phyloP scores from a whole-genome alignment of 2,329 filamentous ascomycete genomes.

The Huntiella bhutanensis region DNA sequence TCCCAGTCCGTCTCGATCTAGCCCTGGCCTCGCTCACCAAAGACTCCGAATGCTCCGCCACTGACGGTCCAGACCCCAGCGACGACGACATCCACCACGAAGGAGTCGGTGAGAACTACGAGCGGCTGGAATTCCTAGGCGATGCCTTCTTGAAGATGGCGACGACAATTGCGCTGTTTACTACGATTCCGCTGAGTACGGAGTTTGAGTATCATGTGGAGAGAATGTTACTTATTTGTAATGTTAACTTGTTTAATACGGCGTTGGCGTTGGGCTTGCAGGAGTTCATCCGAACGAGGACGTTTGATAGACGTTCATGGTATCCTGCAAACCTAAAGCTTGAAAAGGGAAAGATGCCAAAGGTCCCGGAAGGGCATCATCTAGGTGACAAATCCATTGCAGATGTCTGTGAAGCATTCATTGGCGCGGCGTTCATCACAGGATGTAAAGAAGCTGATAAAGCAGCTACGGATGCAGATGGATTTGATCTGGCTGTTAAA shows the following conservation, averaged over 20 bases:
- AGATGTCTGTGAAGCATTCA: conserved; percentile 85
- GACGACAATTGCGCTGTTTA: conserved; percentile 74
- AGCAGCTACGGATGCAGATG: conserved; percentile 13
- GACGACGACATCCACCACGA: conserved; percentile 25
- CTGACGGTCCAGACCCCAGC: conserved; percentile 38
- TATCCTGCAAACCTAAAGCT: conserved; percentile 67
- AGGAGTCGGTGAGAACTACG: conserved; percentile 89
- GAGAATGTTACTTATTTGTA: conserved; percentile 81
- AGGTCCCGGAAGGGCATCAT: conserved; percentile 32
- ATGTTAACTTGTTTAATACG: conserved; percentile 68
- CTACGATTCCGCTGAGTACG: conserved; percentile 53
- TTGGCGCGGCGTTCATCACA: conserved; percentile 59
- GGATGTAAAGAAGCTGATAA: conserved; percentile 24
- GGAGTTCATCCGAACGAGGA: conserved; percentile 63
- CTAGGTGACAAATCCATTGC: conserved; percentile 81
- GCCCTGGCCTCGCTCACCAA: conserved; percentile 87
- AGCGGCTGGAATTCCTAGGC: conserved; percentile 80
- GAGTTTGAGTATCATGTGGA: conserved; percentile 82
- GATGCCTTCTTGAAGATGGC: conserved; percentile 93
- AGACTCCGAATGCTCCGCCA: conserved; percentile 60
- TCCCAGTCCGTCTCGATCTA: conserved; percentile 45
- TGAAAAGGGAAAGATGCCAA: conserved; percentile 47
- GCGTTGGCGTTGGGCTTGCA: conserved; percentile 47
- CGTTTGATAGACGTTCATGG: conserved; percentile 71
- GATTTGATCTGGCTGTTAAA: conserved; percentile 38